Evolutionary conservation across 306 rosid species (phyloP).

Genomic region (Acacia confusa): DNA sequence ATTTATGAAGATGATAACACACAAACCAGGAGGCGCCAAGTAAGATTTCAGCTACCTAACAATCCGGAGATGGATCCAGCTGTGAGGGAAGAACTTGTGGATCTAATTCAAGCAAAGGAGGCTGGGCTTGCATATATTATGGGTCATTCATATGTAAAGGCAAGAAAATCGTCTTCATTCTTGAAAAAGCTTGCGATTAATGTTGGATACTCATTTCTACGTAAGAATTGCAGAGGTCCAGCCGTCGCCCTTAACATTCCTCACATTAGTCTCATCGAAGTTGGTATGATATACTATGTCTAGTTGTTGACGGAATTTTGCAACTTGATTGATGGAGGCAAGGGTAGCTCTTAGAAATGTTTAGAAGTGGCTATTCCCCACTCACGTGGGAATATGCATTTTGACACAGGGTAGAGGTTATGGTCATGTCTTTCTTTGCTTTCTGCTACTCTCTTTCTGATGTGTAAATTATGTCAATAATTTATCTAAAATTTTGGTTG

Average conservation of each 20-base stretch:
- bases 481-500: too few species aligned
- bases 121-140: conserved; percentile 77
- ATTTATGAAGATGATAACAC: conserved; percentile 67
- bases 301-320: conserved; percentile 39
- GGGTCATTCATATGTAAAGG: conserved; percentile 84
- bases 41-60: conserved; percentile 60
- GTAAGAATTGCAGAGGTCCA: conserved; percentile 81
- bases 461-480: background rate
- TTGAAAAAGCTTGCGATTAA: conserved; percentile 67
- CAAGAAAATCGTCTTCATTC: conserved; percentile 68
- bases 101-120: conserved; percentile 74
- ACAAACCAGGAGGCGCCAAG: conserved; percentile 53
- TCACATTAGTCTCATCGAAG: conserved; percentile 82
- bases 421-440: background rate
- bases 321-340: background rate
- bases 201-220: conserved; percentile 71
- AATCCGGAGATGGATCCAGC: conserved; percentile 51
- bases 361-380: background rate
- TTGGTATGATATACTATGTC: conserved; percentile 90
- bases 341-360: conserved; percentile 2
- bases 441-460: background rate
- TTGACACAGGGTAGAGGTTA: background rate
- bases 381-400: background rate
- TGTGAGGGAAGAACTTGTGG: conserved; percentile 66
- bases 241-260: conserved; percentile 86